phyloP scores from a whole-genome alignment of 352 stramenopile genomes.

The Pythium monospermum region DNA sequence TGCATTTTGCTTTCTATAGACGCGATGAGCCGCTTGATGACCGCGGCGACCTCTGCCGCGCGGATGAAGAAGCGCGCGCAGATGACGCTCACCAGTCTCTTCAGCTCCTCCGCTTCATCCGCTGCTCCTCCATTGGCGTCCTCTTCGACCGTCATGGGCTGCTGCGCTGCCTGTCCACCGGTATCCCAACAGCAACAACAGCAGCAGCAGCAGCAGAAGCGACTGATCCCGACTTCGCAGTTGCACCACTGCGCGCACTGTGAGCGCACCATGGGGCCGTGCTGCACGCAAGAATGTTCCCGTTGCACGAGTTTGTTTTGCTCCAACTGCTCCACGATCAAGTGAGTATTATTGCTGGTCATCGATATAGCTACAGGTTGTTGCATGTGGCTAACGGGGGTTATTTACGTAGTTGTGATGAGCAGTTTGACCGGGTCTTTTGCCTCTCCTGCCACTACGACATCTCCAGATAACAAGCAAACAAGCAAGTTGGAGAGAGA shows the following conservation, averaged over 20 bases:
- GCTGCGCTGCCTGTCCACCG: constrained; percentile 38
- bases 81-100: constrained; percentile 29
- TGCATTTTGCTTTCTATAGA: constrained; percentile 28
- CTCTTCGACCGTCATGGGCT: neutral
- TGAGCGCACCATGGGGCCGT: constrained; percentile 48
- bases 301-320: constrained; percentile 54
- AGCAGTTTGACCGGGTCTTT: constrained; percentile 74
- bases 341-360: constrained; percentile 32
- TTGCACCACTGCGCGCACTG: constrained; percentile 56
- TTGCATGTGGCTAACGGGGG: neutral
- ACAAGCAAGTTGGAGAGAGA: neutral
- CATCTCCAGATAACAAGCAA: constrained; percentile 21
- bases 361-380: neutral
- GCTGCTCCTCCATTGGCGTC: constrained; percentile 5
- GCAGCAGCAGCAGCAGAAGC: constrained; percentile 10
- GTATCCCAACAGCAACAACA: constrained; percentile 7
- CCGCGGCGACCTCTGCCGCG: constrained; percentile 55
- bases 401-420: constrained; percentile 41
- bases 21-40: constrained; percentile 74
- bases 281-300: constrained; percentile 58
- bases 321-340: constrained; percentile 78
- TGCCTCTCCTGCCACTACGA: constrained; percentile 70
- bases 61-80: constrained; percentile 63
- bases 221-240: constrained; percentile 4
- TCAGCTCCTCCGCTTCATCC: no score